Conservation (phyloP, 495 filamentous ascomycete genomes). For the Xylaria scruposa region DNA sequence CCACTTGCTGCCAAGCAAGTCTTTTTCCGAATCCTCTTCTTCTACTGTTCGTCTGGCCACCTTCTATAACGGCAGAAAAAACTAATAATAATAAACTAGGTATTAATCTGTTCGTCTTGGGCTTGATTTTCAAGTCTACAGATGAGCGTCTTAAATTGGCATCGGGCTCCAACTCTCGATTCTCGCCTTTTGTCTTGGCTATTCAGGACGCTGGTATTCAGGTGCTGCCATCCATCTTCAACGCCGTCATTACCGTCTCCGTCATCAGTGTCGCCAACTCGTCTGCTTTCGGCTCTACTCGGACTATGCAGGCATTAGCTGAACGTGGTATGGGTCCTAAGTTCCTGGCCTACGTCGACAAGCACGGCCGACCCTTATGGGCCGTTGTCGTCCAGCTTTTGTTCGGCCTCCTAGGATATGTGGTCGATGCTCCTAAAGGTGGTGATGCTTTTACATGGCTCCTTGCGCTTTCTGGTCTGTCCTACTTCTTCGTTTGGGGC, state of each 20-base stretch:
- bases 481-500: conserved; percentile 74
- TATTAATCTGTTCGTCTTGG: conserved; percentile 65
- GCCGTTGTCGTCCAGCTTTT: conserved; percentile 59
- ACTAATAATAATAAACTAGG: too few species aligned
- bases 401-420: conserved; percentile 53
- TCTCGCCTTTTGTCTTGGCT: conserved; percentile 73
- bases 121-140: conserved; percentile 55
- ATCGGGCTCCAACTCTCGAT: conserved; percentile 52
- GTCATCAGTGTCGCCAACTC: conserved; percentile 68
- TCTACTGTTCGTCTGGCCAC: too few species aligned
- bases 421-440: conserved; percentile 38
- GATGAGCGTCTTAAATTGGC: conserved; percentile 52
- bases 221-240: conserved; percentile 72
- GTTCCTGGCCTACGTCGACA: conserved; percentile 63
- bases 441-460: conserved; percentile 65
- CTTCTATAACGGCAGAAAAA: too few species aligned
- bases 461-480: conserved; percentile 69
- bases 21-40: conserved; percentile 86
- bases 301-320: conserved; percentile 68
- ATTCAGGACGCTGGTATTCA: conserved; percentile 68
- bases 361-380: conserved; percentile 61
- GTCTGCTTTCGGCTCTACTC: conserved; percentile 65
- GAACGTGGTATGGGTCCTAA: conserved; percentile 63
- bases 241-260: conserved; percentile 70
- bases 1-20: conserved; percentile 79